A percentile compares a stretch with the other conserved stretches of the same genome.
These are phyloP conservation scores for Agroathelia rolfsii DNA, from an alignment of 1,284 basidiomycete species.

Conservation along the genomic window DNA sequence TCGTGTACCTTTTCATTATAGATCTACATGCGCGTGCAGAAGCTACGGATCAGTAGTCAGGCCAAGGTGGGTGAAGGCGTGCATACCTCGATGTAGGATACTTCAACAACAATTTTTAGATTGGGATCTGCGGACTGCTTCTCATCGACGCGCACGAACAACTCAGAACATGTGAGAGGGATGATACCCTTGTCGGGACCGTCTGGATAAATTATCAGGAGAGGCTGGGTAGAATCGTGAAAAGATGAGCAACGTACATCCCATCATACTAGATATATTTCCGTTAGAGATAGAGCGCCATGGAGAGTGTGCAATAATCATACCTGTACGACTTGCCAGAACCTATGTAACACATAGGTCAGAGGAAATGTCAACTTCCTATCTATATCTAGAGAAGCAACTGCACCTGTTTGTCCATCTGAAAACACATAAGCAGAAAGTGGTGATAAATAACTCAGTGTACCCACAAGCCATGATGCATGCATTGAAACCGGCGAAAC, in stretches of 20 bases:
- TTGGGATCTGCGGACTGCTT: constrained; percentile 61
- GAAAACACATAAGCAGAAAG: constrained; percentile 6
- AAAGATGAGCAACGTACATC: constrained; percentile 55
- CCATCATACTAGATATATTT: constrained; percentile 82
- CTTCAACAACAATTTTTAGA: constrained; percentile 83
- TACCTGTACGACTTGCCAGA: constrained; percentile 86
- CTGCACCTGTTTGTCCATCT: constrained; percentile 84
- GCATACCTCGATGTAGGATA: constrained; percentile 89
- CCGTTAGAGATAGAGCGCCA: constrained; percentile 3
- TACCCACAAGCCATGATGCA: constrained; percentile 94
- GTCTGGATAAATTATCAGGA: constrained; percentile 38
- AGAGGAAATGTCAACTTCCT: constrained; percentile 9
- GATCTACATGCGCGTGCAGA: constrained; percentile 43
- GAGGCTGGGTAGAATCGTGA: constrained; percentile 13
- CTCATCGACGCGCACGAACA: constrained; percentile 76
- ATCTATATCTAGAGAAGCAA: no score
- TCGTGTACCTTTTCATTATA: constrained; percentile 99
- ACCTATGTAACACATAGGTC: constrained; percentile 41
- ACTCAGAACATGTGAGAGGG: constrained; percentile 87
- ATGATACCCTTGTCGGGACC: constrained; percentile 97
- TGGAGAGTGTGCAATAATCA: constrained; percentile 17
- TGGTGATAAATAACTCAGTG: constrained; percentile 4
- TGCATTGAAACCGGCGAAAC: constrained; percentile 95
- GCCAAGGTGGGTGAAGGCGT: constrained; percentile 2
- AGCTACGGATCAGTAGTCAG: constrained; percentile 5